Percentiles rank a stretch among this genome's conserved stretches.
Evolutionary conservation across 768 basidiomycete species (phyloP).

Genomic region (Phaeolepiota aurea): DNA sequence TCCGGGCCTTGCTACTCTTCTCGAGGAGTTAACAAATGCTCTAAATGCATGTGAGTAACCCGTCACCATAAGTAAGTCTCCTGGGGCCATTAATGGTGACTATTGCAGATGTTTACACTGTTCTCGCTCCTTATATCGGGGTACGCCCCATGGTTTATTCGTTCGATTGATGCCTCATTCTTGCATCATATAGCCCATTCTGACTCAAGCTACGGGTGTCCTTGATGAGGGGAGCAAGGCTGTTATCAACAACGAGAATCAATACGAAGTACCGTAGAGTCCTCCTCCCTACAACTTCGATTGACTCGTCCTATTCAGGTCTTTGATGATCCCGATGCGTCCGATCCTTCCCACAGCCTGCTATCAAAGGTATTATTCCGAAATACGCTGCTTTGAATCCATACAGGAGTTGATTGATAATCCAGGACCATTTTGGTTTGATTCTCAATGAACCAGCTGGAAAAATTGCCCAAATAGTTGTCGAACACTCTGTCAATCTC

Average conservation of each 20-base stretch:
- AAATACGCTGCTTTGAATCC: no score
- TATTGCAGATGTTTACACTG: slow-evolving; percentile 48
- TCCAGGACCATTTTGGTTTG: slow-evolving; percentile 61
- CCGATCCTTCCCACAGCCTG: slow-evolving; percentile 67
- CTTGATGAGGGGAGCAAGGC: slow-evolving; percentile 58
- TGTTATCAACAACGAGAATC: slow-evolving; percentile 62
- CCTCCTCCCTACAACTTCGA: not conserved
- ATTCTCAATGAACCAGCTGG: slow-evolving; percentile 73
- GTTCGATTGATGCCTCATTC: not conserved
- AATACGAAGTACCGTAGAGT: slow-evolving; percentile 40
- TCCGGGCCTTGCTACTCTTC: slow-evolving; percentile 46
- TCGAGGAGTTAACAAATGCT: slow-evolving; percentile 56
- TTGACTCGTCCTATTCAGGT: slow-evolving; percentile 27
- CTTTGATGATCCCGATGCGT: slow-evolving; percentile 57
- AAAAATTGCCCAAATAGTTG: slow-evolving; percentile 61
- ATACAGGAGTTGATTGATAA: no score
- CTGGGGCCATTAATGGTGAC: slow-evolving; percentile 1
- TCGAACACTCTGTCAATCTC: slow-evolving; percentile 49
- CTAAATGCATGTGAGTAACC: slow-evolving; percentile 52
- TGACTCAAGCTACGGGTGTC: slow-evolving; percentile 46
- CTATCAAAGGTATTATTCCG: slow-evolving; percentile 46
- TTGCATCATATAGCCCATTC: slow-evolving; percentile 39
- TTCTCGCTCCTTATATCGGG: slow-evolving; percentile 57
- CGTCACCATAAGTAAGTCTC: not conserved
- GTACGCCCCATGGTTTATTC: slow-evolving; percentile 19